Evolutionary conservation across 345 rosid genomes (phyloP), one percentile per base, ranked within the genome.

Genomic region (Lumnitzera racemosa): DNA sequence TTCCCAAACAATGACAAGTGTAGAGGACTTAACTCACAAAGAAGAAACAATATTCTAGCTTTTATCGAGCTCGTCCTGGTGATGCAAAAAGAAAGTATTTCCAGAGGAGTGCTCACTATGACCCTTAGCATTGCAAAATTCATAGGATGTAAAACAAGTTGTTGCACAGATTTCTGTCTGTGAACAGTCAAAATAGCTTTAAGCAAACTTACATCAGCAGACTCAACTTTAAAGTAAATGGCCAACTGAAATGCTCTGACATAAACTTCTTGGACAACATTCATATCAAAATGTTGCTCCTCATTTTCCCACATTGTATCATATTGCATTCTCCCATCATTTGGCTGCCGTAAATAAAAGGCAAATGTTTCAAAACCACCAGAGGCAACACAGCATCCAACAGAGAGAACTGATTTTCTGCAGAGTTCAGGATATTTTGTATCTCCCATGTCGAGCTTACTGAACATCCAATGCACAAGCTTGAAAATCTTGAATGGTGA

Each of bases 401-500:
- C 66, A 64, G 68, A 74, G 50, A 80, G 74, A 67, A 70, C 69
- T 61, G 72, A 27, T 46, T 61, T 50, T 60, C 55, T 29, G 56
- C 67, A 56, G 51, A 76, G 67, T 58, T 74, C 70, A 48, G 68
- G 59, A 64, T 60, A 56, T 23, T 61, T 46, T 49, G 53, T 52
- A 27, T 70, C 70, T 55, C 71, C 70, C 68, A 12, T 58, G 24
- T 78, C 62, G 70, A 79, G 54, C 66, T 65, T 81, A 72, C 68
- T 66, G 57, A 94, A 77, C 64, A 88, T 67, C 80, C 78, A 88
- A 63, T 68, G 70, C 47, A 68, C 89, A 55, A 86, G 64, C 58
- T 81, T 64, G 69, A 94, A 80, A 66, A 90, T 81, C 68, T 84
- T 68, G 55, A 84, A 76, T n/a, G 97, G 99, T 51, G 95, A 83